phyloP scores from a whole-genome alignment of 2,329 filamentous ascomycete species.

The Aspergillus glaucus region DNA sequence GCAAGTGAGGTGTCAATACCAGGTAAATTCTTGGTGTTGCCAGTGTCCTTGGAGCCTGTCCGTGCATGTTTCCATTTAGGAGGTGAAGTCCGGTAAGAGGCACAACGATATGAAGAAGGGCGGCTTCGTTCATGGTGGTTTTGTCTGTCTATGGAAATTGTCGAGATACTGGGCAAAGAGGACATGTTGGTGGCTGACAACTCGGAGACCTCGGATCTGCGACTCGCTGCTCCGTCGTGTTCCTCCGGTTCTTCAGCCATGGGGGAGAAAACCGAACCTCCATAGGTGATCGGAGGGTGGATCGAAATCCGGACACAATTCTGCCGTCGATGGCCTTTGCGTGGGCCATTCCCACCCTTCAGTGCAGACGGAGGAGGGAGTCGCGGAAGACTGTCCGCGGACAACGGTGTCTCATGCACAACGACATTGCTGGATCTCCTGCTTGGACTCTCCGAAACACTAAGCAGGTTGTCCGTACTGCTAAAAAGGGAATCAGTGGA shows the following conservation, averaged over 20 bases:
- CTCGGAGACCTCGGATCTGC: conserved; percentile 16
- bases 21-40: conserved; percentile 18
- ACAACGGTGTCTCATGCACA: conserved; percentile 16
- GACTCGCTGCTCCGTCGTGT: conserved; percentile 21
- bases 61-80: conserved; percentile 20
- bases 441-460: conserved; percentile 9
- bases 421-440: conserved; percentile 9
- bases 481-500: conserved; percentile 24
- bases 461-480: conserved; percentile 12
- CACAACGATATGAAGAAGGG: conserved; percentile 1
- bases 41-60: conserved; percentile 8
- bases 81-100: conserved; percentile 15
- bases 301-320: conserved; percentile 40
- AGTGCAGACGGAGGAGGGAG: conserved; percentile 25
- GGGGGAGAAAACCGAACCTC: conserved; percentile 26
- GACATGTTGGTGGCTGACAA: conserved; percentile 10
- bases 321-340: conserved; percentile 37
- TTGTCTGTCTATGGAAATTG: conserved; percentile 6
- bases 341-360: conserved; percentile 25
- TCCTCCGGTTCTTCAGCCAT: conserved; percentile 33
- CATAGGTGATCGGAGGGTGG: conserved; percentile 30
- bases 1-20: conserved; percentile 20
- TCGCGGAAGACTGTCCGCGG: conserved; percentile 16
- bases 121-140: neutral
- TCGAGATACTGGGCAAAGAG: conserved; percentile 11